Evolutionary conservation across 2,329 filamentous ascomycete species (phyloP).

Genomic region (Fusarium proliferatum): DNA sequence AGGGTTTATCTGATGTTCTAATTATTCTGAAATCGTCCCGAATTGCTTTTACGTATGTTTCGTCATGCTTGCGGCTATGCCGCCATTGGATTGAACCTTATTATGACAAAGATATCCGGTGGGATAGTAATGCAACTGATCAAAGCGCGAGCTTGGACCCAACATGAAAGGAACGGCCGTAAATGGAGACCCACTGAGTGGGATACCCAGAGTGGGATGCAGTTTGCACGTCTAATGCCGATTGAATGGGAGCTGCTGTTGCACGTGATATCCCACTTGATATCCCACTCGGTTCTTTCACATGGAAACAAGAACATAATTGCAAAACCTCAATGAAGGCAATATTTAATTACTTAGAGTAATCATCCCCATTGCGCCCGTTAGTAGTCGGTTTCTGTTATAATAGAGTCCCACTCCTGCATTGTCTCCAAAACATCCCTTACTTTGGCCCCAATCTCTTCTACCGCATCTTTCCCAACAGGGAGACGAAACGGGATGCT

Average conservation of each 20-base stretch:
- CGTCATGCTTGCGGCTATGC: neutral
- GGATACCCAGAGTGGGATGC: neutral
- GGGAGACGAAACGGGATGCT: conserved; percentile 39
- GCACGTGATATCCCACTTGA: neutral
- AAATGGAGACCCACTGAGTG: neutral
- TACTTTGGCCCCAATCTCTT: conserved; percentile 37
- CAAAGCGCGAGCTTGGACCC: neutral
- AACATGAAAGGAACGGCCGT: neutral
- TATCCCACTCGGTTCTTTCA: neutral
- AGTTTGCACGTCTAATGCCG: fast-evolving
- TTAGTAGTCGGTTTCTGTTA: conserved; percentile 34
- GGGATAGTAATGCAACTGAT: neutral
- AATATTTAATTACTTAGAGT: neutral
- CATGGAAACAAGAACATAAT: neutral
- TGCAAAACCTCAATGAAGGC: neutral
- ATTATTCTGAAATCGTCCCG: neutral
- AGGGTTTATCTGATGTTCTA: neutral
- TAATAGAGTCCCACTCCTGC: conserved; percentile 43
- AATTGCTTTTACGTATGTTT: neutral
- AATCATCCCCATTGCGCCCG: too few species aligned
- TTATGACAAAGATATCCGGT: neutral
- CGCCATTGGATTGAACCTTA: neutral
- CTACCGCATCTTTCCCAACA: conserved; percentile 47
- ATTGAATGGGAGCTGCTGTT: fast-evolving
- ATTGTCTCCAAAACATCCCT: conserved; percentile 35